A percentile compares a stretch with the other conserved stretches of the same genome.
Evolutionary conservation across 2,329 filamentous ascomycete genomes (phyloP).

Genomic region (Paracorniculantispora psalliotae): DNA sequence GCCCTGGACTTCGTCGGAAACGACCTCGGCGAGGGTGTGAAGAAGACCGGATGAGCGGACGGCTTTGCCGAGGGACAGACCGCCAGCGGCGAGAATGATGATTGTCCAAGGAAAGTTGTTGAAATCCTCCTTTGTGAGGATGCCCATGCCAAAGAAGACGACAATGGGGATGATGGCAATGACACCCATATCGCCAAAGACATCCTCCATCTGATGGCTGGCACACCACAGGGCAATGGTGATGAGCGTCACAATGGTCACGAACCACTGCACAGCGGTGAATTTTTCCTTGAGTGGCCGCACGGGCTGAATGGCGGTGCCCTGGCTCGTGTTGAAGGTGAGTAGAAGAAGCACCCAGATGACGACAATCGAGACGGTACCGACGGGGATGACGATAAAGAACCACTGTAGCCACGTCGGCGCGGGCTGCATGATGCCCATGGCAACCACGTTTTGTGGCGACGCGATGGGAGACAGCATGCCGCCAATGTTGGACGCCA

Average conservation of each 20-base stretch:
- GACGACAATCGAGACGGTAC: constrained; percentile 76
- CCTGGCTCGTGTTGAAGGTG: constrained; percentile 78
- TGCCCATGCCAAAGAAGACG: constrained; percentile 92
- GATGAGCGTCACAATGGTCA: constrained; percentile 71
- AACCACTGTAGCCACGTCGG: constrained; percentile 97
- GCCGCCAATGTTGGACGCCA: constrained; percentile 92
- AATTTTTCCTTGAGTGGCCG: constrained; percentile 85
- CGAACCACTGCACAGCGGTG: constrained; percentile 87
- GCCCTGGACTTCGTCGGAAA: constrained; percentile 68
- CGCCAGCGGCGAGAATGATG: constrained; percentile 94
- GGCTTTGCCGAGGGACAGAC: constrained; percentile 85
- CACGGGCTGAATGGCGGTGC: constrained; percentile 87
- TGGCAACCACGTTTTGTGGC: constrained; percentile 92
- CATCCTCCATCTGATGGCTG: constrained; percentile 76
- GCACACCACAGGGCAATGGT: constrained; percentile 93
- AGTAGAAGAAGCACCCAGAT: constrained; percentile 86
- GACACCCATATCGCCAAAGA: constrained; percentile 98
- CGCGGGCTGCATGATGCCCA: constrained; percentile 89
- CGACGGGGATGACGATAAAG: constrained; percentile 90
- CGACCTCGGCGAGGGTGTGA: constrained; percentile 75
- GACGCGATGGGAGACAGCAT: constrained; percentile 96
- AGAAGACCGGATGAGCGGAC: constrained; percentile 90
- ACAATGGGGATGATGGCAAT: constrained; percentile 95
- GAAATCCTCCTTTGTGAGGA: constrained; percentile 97
- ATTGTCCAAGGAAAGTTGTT: constrained; percentile 99